Base-by-base conservation (phyloP, 148 eudicot species). In the Diospyros kaki region DNA sequence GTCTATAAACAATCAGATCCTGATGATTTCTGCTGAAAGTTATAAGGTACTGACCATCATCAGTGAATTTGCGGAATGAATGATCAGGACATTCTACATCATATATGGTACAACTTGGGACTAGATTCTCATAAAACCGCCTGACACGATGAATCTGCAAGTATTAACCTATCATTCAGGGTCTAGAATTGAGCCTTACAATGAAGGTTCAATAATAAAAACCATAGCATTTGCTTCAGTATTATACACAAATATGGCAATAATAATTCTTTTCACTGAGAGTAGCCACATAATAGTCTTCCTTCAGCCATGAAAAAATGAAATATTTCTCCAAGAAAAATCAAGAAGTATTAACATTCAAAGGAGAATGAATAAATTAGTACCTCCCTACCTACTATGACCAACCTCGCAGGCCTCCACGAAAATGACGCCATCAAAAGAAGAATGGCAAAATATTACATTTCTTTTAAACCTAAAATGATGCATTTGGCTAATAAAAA, bases 51-150 rank as follows among this genome's bases (percentile, higher is more conserved):
- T 82, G 87, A 17, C 98, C 98, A 81, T 95, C 98, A 58, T 95
- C 98, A 46, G 97, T 95, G 87, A 95, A 95, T 86, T 95, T 95
- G 41, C 97, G 91, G 76, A 95, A 89, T 13, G 88, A 85, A 85
- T 89, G 77, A 80, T 95, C 98, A 5, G 98, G 97, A 80, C 94
- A 90, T 76, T 95, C 93, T 60, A 92, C 81, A 48, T 95, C 97
- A 79, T 86, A 95, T 67, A 95, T 81, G 46, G 98, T 95, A 77
- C 82, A 79, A 68, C 89, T 89, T 46, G 98, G 98, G 45, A 95
- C 98, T 74, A 95, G 84, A 83, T 92, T 95, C 78, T 95, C 98
- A 78, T 95, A 95, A 86, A 95, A 90, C 53, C 88, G 85, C 80
- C 98, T 83, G 60, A 89, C 89, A 75, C 84, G 73, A 67, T 81